phyloP scores from a whole-genome alignment of 1,139 yeast species.

The Debaryomyces robertsiae region DNA sequence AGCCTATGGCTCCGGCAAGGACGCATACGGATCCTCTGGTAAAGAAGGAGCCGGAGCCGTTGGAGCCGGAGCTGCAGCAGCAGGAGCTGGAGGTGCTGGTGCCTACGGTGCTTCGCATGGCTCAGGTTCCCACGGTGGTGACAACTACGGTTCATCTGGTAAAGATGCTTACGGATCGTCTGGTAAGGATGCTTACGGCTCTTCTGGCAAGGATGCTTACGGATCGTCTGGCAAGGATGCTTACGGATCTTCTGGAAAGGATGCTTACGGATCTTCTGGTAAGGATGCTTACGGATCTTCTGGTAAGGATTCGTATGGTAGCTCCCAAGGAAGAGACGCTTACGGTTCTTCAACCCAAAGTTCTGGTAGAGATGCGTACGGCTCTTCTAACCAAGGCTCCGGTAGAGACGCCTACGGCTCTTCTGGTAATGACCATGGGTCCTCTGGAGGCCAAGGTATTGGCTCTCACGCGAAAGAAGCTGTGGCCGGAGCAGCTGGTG shows the following conservation, averaged over 20 bases:
- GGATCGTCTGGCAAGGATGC: conserved; percentile 17
- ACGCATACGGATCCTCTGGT: conserved; percentile 17
- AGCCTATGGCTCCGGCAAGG: conserved; percentile 16
- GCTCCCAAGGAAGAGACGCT: no score
- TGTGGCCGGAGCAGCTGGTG: conserved; percentile 12
- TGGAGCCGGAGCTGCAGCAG: conserved; percentile 17
- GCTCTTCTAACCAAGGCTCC: conserved; percentile 14
- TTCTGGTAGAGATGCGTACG: conserved; percentile 17
- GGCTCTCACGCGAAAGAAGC: conserved; percentile 13
- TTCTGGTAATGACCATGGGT: conserved; percentile 16
- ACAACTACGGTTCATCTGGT: conserved; percentile 16
- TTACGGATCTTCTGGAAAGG: conserved; percentile 11
- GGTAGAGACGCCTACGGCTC: conserved; percentile 12
- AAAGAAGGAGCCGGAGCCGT: no score
- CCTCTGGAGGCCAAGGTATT: conserved; percentile 14
- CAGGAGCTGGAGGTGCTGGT: conserved; percentile 13
- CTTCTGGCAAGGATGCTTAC: conserved; percentile 13
- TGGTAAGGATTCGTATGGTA: no score
- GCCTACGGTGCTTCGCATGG: conserved; percentile 16
- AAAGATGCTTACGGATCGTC: conserved; percentile 15
- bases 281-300: conserved; percentile 19
- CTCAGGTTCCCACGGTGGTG: conserved; percentile 14
- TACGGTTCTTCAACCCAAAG: conserved; percentile 2
- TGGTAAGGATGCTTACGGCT: conserved; percentile 17
- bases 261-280: conserved; percentile 15